phyloP scores from a whole-genome alignment of 805 yeast species.

The Candida orba region DNA sequence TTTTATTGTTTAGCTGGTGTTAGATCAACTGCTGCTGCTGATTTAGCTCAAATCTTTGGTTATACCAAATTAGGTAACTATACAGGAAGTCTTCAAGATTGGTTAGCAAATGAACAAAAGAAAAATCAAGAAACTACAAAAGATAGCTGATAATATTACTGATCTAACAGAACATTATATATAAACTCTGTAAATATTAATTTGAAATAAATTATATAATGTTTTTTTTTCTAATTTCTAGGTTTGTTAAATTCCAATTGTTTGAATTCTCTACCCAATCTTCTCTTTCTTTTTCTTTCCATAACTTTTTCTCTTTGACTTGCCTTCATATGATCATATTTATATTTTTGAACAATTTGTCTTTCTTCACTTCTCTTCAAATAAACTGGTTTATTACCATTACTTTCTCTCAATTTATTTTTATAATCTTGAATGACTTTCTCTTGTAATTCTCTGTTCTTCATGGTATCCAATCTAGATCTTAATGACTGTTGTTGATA shows the following conservation, averaged over 20 bases:
- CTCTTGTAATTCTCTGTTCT: conserved; percentile 67
- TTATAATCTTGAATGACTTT: conserved; percentile 54
- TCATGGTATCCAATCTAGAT: conserved; percentile 60
- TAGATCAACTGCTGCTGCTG: conserved; percentile 86
- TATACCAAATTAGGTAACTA: conserved; percentile 80
- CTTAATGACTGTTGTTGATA: conserved; percentile 53
- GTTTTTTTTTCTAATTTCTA: conserved; percentile 8
- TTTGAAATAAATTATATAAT: too few species aligned
- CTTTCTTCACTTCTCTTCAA: conserved; percentile 65
- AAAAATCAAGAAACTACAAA: background rate
- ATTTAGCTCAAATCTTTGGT: conserved; percentile 85
- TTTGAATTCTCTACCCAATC: conserved; percentile 72
- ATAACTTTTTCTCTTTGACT: conserved; percentile 71
- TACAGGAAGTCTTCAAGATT: conserved; percentile 80
- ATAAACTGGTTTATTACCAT: conserved; percentile 40
- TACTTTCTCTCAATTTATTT: conserved; percentile 37
- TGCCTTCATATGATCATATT: conserved; percentile 66
- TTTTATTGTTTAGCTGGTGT: conserved; percentile 93
- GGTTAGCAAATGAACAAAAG: conserved; percentile 42
- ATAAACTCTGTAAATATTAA: too few species aligned
- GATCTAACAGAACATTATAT: too few species aligned
- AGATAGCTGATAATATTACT: background rate
- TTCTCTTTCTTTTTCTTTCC: conserved; percentile 83
- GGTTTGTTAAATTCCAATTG: conserved; percentile 35
- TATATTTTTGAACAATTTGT: conserved; percentile 68